These are phyloP conservation scores for Colletotrichum sp. DNA, from an alignment of 2,329 filamentous ascomycete species.

Conservation along the genomic window DNA sequence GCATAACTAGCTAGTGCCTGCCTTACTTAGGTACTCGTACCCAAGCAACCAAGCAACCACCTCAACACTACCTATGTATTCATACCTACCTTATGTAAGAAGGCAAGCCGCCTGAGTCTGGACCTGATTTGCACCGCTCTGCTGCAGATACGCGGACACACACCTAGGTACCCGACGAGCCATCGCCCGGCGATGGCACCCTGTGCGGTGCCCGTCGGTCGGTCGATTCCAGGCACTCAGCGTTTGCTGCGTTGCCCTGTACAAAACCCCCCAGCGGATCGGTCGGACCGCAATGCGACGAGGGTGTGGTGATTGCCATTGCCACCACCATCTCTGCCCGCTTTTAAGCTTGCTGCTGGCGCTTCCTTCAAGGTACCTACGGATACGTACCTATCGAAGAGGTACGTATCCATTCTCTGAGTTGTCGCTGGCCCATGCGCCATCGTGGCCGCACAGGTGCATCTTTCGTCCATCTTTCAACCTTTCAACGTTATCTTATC, in stretches of 20 bases:
- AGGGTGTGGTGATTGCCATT: background rate
- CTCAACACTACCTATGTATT: too few relatives aligned
- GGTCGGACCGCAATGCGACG: background rate
- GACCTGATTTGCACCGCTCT: background rate
- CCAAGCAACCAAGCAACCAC: background rate
- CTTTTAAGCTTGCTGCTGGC: background rate
- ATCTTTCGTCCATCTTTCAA: background rate
- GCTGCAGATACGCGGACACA: background rate
- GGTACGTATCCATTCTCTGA: background rate
- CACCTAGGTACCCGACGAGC: background rate
- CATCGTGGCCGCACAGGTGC: background rate
- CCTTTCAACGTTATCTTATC: constrained; percentile 5
- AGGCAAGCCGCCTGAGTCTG: background rate
- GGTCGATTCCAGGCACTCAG: background rate
- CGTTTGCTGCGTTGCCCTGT: background rate
- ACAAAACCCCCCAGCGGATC: constrained; percentile 1
- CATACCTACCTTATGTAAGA: too few relatives aligned
- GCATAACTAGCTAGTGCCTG: background rate
- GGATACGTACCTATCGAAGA: too few relatives aligned
- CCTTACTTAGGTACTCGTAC: background rate
- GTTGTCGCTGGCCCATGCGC: background rate
- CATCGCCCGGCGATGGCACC: background rate
- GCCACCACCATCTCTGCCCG: background rate
- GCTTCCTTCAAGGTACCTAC: background rate
- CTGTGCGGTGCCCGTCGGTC: background rate